These are phyloP conservation scores for Saxophila tyrrhenica DNA, from an alignment of 495 filamentous ascomycete species.

Conservation along the genomic window DNA sequence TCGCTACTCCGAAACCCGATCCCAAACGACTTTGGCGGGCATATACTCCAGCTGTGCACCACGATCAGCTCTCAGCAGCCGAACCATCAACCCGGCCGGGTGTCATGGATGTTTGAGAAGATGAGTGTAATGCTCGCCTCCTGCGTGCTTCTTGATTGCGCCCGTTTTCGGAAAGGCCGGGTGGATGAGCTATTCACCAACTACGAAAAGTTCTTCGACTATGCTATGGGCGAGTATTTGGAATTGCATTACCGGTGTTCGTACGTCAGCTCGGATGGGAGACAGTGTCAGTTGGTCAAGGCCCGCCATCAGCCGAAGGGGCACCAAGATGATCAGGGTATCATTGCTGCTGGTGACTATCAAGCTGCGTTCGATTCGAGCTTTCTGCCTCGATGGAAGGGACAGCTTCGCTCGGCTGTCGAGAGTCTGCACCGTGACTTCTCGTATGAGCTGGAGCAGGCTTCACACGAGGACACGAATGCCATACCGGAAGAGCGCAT, in stretches of 20 bases:
- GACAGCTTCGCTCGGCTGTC: slow-evolving; percentile 12
- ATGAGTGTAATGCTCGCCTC: slow-evolving; percentile 43
- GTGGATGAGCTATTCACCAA: slow-evolving; percentile 20
- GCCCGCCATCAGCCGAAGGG: slow-evolving; percentile 37
- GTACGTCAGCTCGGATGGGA: slow-evolving; percentile 26
- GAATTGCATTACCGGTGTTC: slow-evolving; percentile 39
- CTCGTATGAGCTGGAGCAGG: slow-evolving; percentile 17
- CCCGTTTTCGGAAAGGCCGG: slow-evolving; percentile 25
- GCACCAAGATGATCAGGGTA: slow-evolving; percentile 39
- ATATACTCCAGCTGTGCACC: slow-evolving; percentile 41
- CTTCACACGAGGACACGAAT: slow-evolving; percentile 11
- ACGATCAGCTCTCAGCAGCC: slow-evolving; percentile 31
- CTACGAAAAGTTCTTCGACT: slow-evolving; percentile 33
- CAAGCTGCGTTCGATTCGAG: slow-evolving; percentile 31
- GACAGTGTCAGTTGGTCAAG: slow-evolving; percentile 36
- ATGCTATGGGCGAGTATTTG: slow-evolving; percentile 41
- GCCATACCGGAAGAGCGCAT: slow-evolving; percentile 22
- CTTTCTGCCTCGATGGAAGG: slow-evolving; percentile 16
- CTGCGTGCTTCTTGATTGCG: slow-evolving; percentile 43
- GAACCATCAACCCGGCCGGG: slow-evolving; percentile 19
- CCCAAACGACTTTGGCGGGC: slow-evolving; percentile 41
- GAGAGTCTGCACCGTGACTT: slow-evolving; percentile 27
- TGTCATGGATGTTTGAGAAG: slow-evolving; percentile 33
- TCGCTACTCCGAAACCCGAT: slow-evolving; percentile 37
- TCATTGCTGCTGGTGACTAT: slow-evolving; percentile 38